These are phyloP conservation scores for Cladophialophora psammophila DNA, from an alignment of 2,329 filamentous ascomycete genomes.

Conservation along the genomic window DNA sequence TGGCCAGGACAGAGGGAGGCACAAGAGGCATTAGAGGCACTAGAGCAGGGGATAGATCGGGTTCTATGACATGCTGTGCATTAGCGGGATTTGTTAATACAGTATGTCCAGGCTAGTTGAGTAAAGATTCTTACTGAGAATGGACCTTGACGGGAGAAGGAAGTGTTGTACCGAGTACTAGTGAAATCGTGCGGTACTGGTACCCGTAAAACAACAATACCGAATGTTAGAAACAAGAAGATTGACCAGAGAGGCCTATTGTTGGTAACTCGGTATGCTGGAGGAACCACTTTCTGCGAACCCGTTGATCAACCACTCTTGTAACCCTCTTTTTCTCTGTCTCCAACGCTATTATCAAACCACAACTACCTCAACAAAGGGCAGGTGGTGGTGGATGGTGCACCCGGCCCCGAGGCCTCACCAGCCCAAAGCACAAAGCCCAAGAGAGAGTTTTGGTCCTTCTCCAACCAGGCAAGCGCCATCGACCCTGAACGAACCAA, in stretches of 20 bases:
- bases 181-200: too few species aligned
- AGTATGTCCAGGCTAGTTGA: neutral
- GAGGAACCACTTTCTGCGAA: too few species aligned
- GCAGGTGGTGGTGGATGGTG: neutral
- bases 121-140: conserved; percentile 4
- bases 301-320: too few species aligned
- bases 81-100: conserved; percentile 1
- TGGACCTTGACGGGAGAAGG: neutral
- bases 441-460: neutral
- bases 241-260: too few species aligned
- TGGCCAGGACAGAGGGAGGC: neutral
- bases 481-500: neutral
- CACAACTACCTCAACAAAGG: neutral
- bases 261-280: too few species aligned
- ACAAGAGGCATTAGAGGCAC: neutral
- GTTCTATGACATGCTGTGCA: conserved; percentile 17
- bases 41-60: conserved; percentile 17
- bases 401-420: neutral
- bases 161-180: too few species aligned
- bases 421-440: neutral
- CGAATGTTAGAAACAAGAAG: too few species aligned
- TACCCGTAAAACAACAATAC: too few species aligned
- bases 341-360: neutral
- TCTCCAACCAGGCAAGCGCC: neutral
- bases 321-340: neutral